Conservation (phyloP, 768 basidiomycete genomes). For the Macrolepiota albuminosa region DNA sequence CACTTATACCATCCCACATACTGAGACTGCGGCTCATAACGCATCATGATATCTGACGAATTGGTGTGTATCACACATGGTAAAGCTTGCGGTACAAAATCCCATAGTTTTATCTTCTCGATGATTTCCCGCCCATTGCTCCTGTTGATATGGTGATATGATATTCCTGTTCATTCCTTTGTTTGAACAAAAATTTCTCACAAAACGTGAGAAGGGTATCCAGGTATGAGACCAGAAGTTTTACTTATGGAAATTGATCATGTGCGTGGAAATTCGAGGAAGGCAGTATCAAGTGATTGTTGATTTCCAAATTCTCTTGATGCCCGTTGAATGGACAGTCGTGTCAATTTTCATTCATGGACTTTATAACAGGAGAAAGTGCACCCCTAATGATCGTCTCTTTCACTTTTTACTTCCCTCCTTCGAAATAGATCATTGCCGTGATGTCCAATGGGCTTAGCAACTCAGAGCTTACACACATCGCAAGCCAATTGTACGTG, state of each 20-base stretch:
- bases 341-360: background rate
- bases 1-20: too few relatives aligned
- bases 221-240: too few relatives aligned
- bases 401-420: background rate
- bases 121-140: background rate
- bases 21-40: too few relatives aligned
- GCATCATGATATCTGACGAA: too few relatives aligned
- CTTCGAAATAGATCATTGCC: background rate
- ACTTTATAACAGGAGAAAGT: background rate
- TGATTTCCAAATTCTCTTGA: too few relatives aligned
- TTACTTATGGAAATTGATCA: background rate
- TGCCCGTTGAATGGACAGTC: background rate
- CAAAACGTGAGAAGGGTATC: background rate
- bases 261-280: background rate
- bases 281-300: too few relatives aligned
- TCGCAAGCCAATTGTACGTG: background rate
- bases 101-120: background rate
- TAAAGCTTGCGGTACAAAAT: too few relatives aligned
- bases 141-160: background rate
- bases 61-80: constrained; percentile 18
- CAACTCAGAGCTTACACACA: background rate
- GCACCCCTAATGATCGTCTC: background rate
- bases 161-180: background rate
- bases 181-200: background rate
- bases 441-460: background rate